These are phyloP conservation scores for Gleditsia sinensis DNA, from an alignment of 306 rosid genomes.

Conservation along the genomic window DNA sequence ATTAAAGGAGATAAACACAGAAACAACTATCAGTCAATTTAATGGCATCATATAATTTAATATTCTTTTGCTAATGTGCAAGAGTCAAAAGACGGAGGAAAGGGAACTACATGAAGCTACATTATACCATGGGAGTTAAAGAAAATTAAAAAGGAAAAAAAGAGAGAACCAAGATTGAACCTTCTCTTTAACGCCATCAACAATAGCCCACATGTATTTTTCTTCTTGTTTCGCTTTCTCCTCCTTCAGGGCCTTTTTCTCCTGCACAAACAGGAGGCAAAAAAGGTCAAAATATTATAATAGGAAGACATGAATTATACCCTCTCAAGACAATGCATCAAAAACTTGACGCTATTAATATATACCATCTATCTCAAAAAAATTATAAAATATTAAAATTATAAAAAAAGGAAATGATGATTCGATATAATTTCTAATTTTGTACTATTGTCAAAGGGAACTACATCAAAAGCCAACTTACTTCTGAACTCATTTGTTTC, in stretches of 20 bases:
- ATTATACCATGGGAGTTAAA: not conserved
- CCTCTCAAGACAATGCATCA: not conserved
- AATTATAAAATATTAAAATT: not conserved
- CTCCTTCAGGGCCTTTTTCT: conserved; percentile 82
- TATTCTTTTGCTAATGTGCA: not conserved
- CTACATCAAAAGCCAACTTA: conserved; percentile 51
- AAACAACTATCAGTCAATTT: not conserved
- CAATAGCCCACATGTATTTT: conserved; percentile 90
- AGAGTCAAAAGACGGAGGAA: not conserved
- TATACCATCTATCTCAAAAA: not conserved
- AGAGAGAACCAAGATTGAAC: conserved; percentile 41
- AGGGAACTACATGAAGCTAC: not conserved
- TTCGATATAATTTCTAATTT: conserved; percentile 13
- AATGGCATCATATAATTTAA: not conserved
- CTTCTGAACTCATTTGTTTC: conserved; percentile 85
- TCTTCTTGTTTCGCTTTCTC: conserved; percentile 90
- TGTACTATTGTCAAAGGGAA: conserved; percentile 5
- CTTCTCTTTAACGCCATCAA: conserved; percentile 96
- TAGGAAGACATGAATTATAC: conserved; percentile 3
- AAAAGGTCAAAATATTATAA: not conserved
- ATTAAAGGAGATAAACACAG: not conserved
- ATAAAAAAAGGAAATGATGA: not conserved
- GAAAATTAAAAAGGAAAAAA: not conserved
- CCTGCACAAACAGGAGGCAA: conserved; percentile 54
- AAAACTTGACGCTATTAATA: conserved; percentile 4